Evolutionary conservation across 257 asterid species (phyloP).

Genomic region (Solanum tarapatanum): DNA sequence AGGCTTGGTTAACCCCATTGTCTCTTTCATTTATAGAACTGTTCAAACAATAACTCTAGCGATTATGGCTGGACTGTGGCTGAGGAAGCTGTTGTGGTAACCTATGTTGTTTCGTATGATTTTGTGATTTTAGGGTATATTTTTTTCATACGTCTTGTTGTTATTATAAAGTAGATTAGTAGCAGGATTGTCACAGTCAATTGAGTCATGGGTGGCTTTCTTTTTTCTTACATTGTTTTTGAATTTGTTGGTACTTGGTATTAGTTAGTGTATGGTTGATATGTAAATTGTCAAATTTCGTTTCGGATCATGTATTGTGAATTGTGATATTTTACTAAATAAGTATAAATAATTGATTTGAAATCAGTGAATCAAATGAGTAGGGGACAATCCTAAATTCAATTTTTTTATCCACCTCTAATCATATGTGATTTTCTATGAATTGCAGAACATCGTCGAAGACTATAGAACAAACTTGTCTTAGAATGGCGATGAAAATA

Average conservation of each 20-base stretch:
- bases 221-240: neutral
- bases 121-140: neutral
- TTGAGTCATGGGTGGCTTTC: neutral
- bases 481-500: neutral
- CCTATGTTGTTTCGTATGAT: neutral
- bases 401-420: too few relatives aligned
- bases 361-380: too few relatives aligned
- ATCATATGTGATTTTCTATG: too few relatives aligned
- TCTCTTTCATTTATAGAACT: slow-evolving; percentile 33
- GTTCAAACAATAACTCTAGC: slow-evolving; percentile 27
- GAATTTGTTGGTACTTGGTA: too few relatives aligned
- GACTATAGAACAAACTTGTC: neutral
- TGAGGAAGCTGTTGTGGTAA: slow-evolving; percentile 50
- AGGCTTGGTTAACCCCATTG: neutral
- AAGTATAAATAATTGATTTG: too few relatives aligned
- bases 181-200: neutral
- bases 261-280: neutral
- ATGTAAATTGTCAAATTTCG: neutral
- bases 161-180: too few relatives aligned
- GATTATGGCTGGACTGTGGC: slow-evolving; percentile 48
- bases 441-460: neutral
- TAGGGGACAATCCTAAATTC: too few relatives aligned
- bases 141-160: neutral
- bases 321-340: too few relatives aligned
- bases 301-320: too few relatives aligned